These are phyloP conservation scores for Euryodendron excelsum DNA, from an alignment of 148 eudicot genomes.

Conservation along the genomic window DNA sequence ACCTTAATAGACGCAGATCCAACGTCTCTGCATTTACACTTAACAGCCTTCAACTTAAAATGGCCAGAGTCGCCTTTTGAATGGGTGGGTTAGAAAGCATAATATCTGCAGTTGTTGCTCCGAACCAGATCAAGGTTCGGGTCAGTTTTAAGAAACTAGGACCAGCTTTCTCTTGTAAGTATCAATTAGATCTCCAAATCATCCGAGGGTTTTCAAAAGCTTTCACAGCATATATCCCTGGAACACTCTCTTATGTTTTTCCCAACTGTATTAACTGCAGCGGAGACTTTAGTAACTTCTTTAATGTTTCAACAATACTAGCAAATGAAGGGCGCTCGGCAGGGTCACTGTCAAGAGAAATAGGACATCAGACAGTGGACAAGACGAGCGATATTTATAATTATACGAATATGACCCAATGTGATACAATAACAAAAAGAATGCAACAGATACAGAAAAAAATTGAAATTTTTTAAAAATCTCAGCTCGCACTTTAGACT, in stretches of 20 bases:
- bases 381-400: no score
- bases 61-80: no score
- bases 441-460: neutral
- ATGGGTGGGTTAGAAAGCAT: conserved; percentile 15
- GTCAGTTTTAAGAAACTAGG: no score
- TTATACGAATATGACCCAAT: no score
- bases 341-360: conserved; percentile 57
- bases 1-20: neutral
- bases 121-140: no score
- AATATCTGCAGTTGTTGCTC: no score
- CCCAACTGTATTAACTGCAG: conserved; percentile 73
- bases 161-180: no score
- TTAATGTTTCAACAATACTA: conserved; percentile 72
- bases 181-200: neutral
- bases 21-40: neutral
- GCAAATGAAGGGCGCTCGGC: conserved; percentile 66
- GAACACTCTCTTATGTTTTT: conserved; percentile 21
- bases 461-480: no score
- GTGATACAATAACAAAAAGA: no score
- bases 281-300: conserved; percentile 87
- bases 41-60: no score
- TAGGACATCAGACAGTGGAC: neutral
- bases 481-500: no score
- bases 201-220: neutral
- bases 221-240: neutral